Conservation (phyloP, 805 yeast species). For the Saccharomyces paradoxus region DNA sequence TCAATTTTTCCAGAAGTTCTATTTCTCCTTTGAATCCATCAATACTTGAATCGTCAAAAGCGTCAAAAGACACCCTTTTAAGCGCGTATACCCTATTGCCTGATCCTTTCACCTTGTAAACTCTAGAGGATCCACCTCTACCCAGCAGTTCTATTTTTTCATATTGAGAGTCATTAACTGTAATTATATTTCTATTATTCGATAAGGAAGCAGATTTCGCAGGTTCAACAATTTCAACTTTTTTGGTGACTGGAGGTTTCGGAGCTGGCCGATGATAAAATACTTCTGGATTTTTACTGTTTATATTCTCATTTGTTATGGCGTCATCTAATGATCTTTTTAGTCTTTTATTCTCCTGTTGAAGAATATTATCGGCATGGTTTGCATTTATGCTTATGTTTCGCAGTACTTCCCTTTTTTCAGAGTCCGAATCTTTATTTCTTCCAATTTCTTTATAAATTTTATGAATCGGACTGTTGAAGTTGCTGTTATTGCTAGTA, state of each 20-base stretch:
- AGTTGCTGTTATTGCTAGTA: conserved; percentile 3
- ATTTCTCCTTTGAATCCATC: conserved; percentile 87
- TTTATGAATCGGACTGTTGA: conserved; percentile 1
- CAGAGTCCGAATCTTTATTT: neutral
- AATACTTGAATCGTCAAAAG: conserved; percentile 66
- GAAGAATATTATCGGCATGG: neutral
- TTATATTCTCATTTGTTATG: neutral
- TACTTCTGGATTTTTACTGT: neutral
- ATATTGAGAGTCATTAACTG: conserved; percentile 55
- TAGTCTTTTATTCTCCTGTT: neutral
- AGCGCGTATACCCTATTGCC: conserved; percentile 63
- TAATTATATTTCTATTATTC: conserved; percentile 17
- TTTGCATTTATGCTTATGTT: conserved; percentile 18
- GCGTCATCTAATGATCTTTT: neutral
- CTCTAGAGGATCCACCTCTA: conserved; percentile 88
- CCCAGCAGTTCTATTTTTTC: conserved; percentile 75
- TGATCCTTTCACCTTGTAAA: conserved; percentile 61
- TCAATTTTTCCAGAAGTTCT: conserved; percentile 54
- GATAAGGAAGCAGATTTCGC: neutral
- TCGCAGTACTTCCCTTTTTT: conserved; percentile 24
- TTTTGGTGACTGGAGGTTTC: conserved; percentile 7
- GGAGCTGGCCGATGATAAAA: conserved; percentile 5
- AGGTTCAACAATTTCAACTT: conserved; percentile 6
- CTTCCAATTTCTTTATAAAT: neutral
- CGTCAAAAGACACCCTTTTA: conserved; percentile 73